phyloP scores from a whole-genome alignment of 176 grass and related monocot genomes.

The Cocos nucifera region DNA sequence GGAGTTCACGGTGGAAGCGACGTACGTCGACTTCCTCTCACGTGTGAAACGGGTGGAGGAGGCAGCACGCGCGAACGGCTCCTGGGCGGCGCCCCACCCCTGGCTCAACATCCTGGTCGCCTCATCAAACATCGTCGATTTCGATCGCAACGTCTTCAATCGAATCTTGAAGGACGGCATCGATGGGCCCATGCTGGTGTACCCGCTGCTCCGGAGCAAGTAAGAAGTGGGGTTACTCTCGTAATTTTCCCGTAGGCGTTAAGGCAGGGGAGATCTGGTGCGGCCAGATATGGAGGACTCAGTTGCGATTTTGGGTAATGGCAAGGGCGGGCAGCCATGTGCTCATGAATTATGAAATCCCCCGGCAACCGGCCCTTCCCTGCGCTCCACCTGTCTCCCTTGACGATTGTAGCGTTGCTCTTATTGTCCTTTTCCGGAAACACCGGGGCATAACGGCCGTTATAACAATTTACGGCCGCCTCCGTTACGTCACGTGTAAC shows the following conservation, averaged over 20 bases:
- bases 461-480: no score
- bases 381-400: no score
- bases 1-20: constrained; percentile 57
- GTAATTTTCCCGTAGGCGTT: neutral
- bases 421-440: no score
- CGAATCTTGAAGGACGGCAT: constrained; percentile 58
- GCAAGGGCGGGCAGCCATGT: no score
- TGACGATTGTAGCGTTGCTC: no score
- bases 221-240: constrained; percentile 21
- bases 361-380: no score
- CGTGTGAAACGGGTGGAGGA: constrained; percentile 70
- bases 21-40: constrained; percentile 80
- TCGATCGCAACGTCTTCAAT: constrained; percentile 53
- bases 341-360: no score
- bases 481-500: no score
- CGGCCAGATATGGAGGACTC: no score
- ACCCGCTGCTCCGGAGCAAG: constrained; percentile 78
- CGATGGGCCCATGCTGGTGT: constrained; percentile 88
- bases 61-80: constrained; percentile 71
- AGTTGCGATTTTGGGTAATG: no score
- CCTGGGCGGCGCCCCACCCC: constrained; percentile 77
- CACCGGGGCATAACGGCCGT: no score
- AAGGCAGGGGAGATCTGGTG: no score
- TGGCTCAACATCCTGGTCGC: constrained; percentile 94
- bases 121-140: constrained; percentile 42